A percentile compares a stretch with the other conserved stretches of the same genome.
phyloP scores from a whole-genome alignment of 1,139 yeast species.

The Taphrina confusa region DNA sequence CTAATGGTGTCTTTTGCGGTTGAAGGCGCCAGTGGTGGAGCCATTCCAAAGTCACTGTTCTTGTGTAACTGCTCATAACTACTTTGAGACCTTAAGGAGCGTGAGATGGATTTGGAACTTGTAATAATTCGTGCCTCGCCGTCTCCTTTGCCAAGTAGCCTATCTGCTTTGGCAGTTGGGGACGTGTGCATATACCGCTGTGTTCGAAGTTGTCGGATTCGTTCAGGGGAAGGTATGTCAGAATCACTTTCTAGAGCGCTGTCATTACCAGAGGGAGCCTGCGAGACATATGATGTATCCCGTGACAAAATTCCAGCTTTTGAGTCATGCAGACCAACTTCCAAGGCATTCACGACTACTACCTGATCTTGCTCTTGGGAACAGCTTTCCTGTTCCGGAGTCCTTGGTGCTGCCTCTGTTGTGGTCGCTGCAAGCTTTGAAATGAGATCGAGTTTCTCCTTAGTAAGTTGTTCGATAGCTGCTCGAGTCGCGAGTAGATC shows the following conservation, averaged over 20 bases:
- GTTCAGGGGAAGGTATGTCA: background rate
- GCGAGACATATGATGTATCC: background rate
- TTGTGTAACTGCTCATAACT: background rate
- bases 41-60: slow-evolving; percentile 10
- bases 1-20: slow-evolving; percentile 25
- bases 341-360: background rate
- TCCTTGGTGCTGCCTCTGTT: too few relatives aligned
- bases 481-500: background rate
- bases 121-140: slow-evolving; percentile 1
- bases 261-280: background rate
- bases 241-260: slow-evolving; percentile 7
- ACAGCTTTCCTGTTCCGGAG: background rate
- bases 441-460: background rate
- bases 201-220: slow-evolving; percentile 6
- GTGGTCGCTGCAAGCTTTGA: slow-evolving; percentile 5
- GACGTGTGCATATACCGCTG: slow-evolving; percentile 1
- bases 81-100: slow-evolving; percentile 8
- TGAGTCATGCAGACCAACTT: background rate
- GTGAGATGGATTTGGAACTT: slow-evolving; percentile 13
- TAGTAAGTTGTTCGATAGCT: background rate
- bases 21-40: slow-evolving; percentile 40
- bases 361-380: background rate
- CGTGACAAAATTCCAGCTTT: background rate
- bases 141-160: slow-evolving; percentile 18
- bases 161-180: slow-evolving; percentile 30